Percentiles rank a stretch among this genome's conserved stretches.
These are phyloP conservation scores for Uromyces viciae-fabae DNA, from an alignment of 1,284 basidiomycete genomes.

Conservation along the genomic window DNA sequence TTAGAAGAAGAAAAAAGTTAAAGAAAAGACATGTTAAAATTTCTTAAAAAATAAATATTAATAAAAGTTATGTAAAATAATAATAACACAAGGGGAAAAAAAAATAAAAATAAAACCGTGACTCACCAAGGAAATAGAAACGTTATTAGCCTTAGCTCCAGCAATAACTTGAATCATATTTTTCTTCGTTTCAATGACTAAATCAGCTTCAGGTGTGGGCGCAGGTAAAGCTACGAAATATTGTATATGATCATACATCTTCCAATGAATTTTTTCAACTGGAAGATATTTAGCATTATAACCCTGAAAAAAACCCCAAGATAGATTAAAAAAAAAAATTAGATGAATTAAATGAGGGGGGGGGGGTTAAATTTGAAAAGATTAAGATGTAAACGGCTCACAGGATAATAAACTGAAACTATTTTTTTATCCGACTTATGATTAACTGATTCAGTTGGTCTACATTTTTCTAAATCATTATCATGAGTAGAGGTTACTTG, in stretches of 20 bases:
- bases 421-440: too few relatives aligned
- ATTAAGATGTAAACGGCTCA: neutral
- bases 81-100: neutral
- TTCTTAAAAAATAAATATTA: neutral
- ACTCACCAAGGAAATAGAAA: conserved; percentile 36
- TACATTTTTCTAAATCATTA: too few relatives aligned
- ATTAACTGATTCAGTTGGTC: too few relatives aligned
- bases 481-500: too few relatives aligned
- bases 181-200: conserved; percentile 24
- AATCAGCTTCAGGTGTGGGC: neutral
- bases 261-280: conserved; percentile 33
- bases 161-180: conserved; percentile 33
- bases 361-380: neutral
- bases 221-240: conserved; percentile 38
- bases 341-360: neutral
- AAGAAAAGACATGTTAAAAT: neutral
- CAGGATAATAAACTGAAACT: conserved; percentile 2
- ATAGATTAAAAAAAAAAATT: too few relatives aligned
- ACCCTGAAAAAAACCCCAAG: conserved; percentile 4
- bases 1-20: neutral
- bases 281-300: conserved; percentile 32
- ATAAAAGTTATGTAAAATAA: neutral
- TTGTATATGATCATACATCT: conserved; percentile 37
- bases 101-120: neutral
- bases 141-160: conserved; percentile 22